A percentile compares a stretch with the other conserved stretches of the same genome.
Evolutionary conservation across 306 rosid genomes (phyloP).

Genomic region (Vigna mungo): DNA sequence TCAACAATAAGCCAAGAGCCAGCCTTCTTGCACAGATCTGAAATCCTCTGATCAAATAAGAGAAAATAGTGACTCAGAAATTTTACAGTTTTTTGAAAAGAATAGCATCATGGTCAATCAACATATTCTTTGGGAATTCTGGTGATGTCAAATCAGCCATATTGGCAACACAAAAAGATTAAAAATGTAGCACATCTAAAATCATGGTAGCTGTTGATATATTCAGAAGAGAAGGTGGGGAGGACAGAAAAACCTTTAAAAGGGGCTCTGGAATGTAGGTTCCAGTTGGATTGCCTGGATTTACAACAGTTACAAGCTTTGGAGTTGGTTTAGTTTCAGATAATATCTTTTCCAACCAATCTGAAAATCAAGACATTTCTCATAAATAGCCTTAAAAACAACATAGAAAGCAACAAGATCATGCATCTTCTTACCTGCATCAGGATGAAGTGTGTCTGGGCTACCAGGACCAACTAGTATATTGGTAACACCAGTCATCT

Average conservation of each 20-base stretch:
- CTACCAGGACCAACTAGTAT: conserved; percentile 86
- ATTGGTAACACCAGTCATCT: conserved; percentile 91
- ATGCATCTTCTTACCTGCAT: conserved; percentile 66
- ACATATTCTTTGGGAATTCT: conserved; percentile 21
- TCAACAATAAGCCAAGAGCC: conserved; percentile 90
- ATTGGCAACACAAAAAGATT: conserved; percentile 3
- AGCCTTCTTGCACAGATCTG: conserved; percentile 74
- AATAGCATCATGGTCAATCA: conserved; percentile 26
- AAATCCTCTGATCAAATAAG: conserved; percentile 73
- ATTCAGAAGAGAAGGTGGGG: not conserved
- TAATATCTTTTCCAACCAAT: conserved; percentile 81
- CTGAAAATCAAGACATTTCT: conserved; percentile 58
- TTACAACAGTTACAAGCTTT: conserved; percentile 89
- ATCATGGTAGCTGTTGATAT: conserved; percentile 2
- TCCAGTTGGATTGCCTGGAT: conserved; percentile 95
- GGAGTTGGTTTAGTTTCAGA: conserved; percentile 84
- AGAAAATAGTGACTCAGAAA: conserved; percentile 45
- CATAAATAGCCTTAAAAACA: conserved; percentile 13
- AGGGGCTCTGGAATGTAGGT: conserved; percentile 89
- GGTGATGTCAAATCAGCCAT: not conserved
- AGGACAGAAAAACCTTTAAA: conserved; percentile 66
- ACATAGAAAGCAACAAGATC: conserved; percentile 22
- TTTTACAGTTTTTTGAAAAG: not conserved
- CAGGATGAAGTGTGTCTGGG: conserved; percentile 84
- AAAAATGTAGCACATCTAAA: not conserved